These are phyloP conservation scores for Tarenaya hassleriana DNA, from an alignment of 345 rosid species.

Conservation along the genomic window DNA sequence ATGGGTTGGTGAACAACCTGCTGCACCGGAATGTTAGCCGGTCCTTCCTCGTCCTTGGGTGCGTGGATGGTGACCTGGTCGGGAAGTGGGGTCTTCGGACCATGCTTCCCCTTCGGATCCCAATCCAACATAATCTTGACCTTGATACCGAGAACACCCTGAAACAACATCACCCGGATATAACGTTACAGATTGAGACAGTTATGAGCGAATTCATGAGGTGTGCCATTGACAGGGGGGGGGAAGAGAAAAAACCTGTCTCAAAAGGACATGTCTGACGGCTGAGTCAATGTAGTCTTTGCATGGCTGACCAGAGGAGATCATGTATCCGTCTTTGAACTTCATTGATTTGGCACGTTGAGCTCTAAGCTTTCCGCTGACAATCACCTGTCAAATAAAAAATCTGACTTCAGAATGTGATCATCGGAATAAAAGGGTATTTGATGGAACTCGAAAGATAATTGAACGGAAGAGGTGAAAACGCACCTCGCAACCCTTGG, in stretches of 20 bases:
- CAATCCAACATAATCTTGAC: constrained; percentile 88
- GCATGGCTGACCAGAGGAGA: constrained; percentile 86
- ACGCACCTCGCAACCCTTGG: too few species aligned
- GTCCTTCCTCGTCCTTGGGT: constrained; percentile 67
- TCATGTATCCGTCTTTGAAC: too few species aligned
- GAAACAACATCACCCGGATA: background rate
- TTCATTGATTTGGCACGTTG: constrained; percentile 94
- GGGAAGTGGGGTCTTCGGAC: constrained; percentile 73
- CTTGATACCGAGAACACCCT: constrained; percentile 96
- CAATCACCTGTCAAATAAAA: constrained; percentile 58
- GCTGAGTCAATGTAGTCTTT: constrained; percentile 96
- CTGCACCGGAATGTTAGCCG: constrained; percentile 8
- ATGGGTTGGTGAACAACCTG: background rate
- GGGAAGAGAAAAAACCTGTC: constrained; percentile 51
- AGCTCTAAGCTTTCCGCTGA: constrained; percentile 86
- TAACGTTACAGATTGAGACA: too few species aligned
- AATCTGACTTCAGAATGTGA: background rate
- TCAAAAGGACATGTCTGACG: constrained; percentile 72
- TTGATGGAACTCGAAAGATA: too few species aligned
- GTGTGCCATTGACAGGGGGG: background rate
- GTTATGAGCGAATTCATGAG: background rate
- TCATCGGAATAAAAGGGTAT: background rate
- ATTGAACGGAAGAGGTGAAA: too few species aligned
- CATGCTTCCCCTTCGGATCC: constrained; percentile 82
- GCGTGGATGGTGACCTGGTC: constrained; percentile 73